phyloP scores from a whole-genome alignment of 2,329 filamentous ascomycete genomes.

The Sarocladium brachiariae region DNA sequence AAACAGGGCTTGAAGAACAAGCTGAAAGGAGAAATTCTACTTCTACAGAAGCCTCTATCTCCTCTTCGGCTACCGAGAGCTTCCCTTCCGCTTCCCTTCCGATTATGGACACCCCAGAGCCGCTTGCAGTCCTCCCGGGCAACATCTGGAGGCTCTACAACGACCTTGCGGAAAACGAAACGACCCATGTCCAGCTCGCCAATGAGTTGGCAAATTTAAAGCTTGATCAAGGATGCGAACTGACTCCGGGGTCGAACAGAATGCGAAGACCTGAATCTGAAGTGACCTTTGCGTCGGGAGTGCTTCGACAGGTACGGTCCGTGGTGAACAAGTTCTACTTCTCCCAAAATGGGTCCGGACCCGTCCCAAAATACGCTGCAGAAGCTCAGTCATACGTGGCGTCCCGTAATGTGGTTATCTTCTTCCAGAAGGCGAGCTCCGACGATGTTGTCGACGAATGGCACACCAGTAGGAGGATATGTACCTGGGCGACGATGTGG shows the following conservation, averaged over 20 bases:
- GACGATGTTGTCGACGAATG: neutral
- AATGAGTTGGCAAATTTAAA: neutral
- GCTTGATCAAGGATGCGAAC: neutral
- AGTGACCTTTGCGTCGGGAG: conserved; percentile 2
- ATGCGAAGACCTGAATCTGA: neutral
- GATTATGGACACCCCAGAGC: neutral
- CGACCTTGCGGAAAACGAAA: neutral
- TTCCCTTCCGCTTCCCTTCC: neutral
- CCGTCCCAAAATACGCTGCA: neutral
- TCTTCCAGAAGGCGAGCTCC: neutral
- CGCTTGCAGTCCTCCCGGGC: neutral
- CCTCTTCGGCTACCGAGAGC: neutral
- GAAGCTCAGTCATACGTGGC: neutral
- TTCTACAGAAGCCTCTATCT: neutral
- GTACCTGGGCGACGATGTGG: conserved; percentile 7
- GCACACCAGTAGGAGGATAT: neutral
- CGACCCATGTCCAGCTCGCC: neutral
- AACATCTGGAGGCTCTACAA: neutral
- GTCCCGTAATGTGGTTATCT: neutral
- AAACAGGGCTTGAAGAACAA: neutral
- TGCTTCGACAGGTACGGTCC: neutral
- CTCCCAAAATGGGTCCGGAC: neutral
- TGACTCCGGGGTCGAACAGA: neutral
- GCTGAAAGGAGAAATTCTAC: neutral
- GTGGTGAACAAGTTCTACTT: conserved; percentile 8